These are phyloP conservation scores for Ogataea zsoltii DNA, from an alignment of 805 yeast species.

Conservation along the genomic window DNA sequence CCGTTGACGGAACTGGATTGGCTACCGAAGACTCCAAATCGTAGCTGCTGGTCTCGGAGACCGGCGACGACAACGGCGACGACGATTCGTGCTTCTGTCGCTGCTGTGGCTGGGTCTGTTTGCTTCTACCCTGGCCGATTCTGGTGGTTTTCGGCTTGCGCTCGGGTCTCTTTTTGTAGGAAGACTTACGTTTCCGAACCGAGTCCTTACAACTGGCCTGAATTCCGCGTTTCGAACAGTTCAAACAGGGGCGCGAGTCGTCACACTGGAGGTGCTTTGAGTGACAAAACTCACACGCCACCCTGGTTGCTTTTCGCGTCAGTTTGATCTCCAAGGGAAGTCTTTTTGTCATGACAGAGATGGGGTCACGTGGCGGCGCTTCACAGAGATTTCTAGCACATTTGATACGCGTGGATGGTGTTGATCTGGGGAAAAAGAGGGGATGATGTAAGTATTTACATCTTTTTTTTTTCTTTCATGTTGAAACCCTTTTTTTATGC, in stretches of 20 bases:
- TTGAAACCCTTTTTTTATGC: not conserved
- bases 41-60: not conserved
- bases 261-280: conserved; percentile 75
- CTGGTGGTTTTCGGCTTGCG: too few species aligned
- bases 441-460: too few species aligned
- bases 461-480: too few species aligned
- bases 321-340: conserved; percentile 54
- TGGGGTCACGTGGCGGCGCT: too few species aligned
- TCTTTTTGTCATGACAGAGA: conserved; percentile 55
- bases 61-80: not conserved
- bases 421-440: too few species aligned
- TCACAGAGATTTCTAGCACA: too few species aligned
- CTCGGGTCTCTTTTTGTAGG: conserved; percentile 8
- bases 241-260: conserved; percentile 65
- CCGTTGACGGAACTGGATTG: too few species aligned
- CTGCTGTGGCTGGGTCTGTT: not conserved
- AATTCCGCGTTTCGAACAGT: conserved; percentile 65
- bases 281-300: conserved; percentile 76
- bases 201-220: conserved; percentile 56
- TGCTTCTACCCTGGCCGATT: not conserved
- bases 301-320: conserved; percentile 58
- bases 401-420: too few species aligned
- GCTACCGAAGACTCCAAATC: too few species aligned
- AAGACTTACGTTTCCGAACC: conserved; percentile 43
- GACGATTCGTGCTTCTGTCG: not conserved